Base-by-base conservation (phyloP, 495 filamentous ascomycete genomes). In the Penicillium paxilli region DNA sequence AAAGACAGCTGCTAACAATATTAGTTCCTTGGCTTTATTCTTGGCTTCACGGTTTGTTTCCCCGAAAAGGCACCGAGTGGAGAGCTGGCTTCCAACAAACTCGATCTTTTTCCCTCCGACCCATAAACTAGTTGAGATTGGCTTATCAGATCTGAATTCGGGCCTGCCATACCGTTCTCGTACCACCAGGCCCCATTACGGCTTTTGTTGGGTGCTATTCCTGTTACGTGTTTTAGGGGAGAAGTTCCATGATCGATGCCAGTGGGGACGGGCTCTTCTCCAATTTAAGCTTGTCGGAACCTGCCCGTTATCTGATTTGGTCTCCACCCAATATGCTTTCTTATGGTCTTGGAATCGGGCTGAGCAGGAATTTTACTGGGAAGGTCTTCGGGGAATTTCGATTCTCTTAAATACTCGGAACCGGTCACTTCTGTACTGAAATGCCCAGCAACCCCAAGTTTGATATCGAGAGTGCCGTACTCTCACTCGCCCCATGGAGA, bases 81-180 rank as follows among this genome's bases (percentile, higher is more conserved):
- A 9, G n/a, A 23, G n/a, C n/a, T n/a, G n/a, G n/a, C n/a, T n/a
- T n/a, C n/a, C 8, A n/a, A 5, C n/a, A 37, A 37, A 37, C 33
- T 16, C 33, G n/a, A 37, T 12, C 8, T 4, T 32, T 32, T n/a
- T 5, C 10, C 37, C 42, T 19, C 11, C 21, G 48, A 17, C 40
- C 52, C 44, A n/a, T 22, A 17, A 17, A 38, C 57, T 49, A 52
- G 20, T 17, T 25, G 28, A 11, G 38, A 38, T 21, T 11, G 51
- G 47, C 52, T 55, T 48, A 60, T 60, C 57, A 49, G 57, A 55
- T 60, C 41, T 10, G 23, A 20, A 40, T 4, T 22, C 23, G 41
- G 12, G 12, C 22, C 22, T 22, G 12, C 17, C n/a, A n/a, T n/a
- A n/a, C n/a, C n/a, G n/a, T n/a, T n/a, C n/a, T n/a, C n/a, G n/a